Conservation (phyloP, 352 stramenopile species). For the Phytophthora kernoviae region DNA sequence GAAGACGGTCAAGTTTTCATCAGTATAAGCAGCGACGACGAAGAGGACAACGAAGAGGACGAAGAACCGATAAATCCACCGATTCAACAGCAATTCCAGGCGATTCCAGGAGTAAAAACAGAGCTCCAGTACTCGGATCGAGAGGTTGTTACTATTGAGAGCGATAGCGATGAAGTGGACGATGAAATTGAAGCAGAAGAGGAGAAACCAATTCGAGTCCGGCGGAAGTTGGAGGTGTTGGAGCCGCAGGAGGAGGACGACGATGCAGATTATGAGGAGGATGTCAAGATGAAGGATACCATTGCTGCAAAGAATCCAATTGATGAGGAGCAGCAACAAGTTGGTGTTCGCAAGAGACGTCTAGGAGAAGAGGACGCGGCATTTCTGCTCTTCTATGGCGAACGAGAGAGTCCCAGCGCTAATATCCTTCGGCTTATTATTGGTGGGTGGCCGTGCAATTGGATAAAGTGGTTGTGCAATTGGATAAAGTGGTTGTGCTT, state of each 20-base stretch:
- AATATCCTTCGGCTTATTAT: conserved; percentile 60
- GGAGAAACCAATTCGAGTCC: conserved; percentile 22
- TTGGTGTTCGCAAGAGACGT: conserved; percentile 31
- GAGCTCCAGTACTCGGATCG: conserved; percentile 5
- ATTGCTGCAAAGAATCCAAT: conserved; percentile 10
- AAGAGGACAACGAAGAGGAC: conserved; percentile 18
- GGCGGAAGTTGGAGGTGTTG: conserved; percentile 30
- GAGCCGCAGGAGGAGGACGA: conserved; percentile 31
- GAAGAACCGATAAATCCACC: conserved; percentile 1
- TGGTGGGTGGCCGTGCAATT: conserved; percentile 37
- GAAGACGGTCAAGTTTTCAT: conserved; percentile 59
- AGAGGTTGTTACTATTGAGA: conserved; percentile 44
- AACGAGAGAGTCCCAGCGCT: conserved; percentile 49
- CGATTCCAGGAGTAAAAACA: conserved; percentile 8
- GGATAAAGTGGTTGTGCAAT: conserved; percentile 5
- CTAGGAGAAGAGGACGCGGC: conserved; percentile 71
- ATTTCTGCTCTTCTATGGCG: conserved; percentile 73
- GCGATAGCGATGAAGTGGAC: conserved; percentile 30
- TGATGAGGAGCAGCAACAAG: conserved; percentile 11
- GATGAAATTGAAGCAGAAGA: conserved; percentile 9
- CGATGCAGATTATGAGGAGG: conserved; percentile 35
- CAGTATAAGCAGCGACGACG: conserved; percentile 50
- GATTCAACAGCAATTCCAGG: neutral
- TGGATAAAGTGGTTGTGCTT: too few relatives aligned
- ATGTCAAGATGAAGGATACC: neutral